Percentiles rank a stretch among this genome's conserved stretches.
phyloP scores from a whole-genome alignment of 768 basidiomycete genomes.

The Suillus ampliporus region DNA sequence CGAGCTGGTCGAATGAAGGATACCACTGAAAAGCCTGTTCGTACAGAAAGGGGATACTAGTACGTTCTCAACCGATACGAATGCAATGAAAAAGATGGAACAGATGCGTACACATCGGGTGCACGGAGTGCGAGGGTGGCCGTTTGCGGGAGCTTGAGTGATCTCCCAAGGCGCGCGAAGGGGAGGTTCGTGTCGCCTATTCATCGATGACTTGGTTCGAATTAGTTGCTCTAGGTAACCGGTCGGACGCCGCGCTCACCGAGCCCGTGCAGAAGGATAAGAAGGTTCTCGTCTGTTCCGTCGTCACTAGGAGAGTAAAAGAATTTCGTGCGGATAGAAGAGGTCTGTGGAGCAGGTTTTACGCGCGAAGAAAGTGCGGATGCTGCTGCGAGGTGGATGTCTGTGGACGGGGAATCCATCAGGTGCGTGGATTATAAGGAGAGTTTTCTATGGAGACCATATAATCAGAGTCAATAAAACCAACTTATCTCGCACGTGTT shows the following conservation, averaged over 20 bases:
- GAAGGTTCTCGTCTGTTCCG: conserved; percentile 84
- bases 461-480: no score
- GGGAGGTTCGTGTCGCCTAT: conserved; percentile 83
- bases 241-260: conserved; percentile 50
- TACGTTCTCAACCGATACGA: conserved; percentile 5
- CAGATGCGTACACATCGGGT: conserved; percentile 66
- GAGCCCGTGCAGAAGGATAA: conserved; percentile 85
- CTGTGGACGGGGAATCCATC: background rate
- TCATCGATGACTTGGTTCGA: conserved; percentile 3
- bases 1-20: conserved; percentile 77
- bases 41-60: conserved; percentile 78
- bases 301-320: conserved; percentile 77
- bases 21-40: conserved; percentile 90
- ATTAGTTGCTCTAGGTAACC: conserved; percentile 7
- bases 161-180: conserved; percentile 74
- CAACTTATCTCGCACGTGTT: no score
- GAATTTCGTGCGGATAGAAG: conserved; percentile 60
- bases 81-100: background rate
- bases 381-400: conserved; percentile 23
- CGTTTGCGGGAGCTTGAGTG: conserved; percentile 88
- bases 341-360: conserved; percentile 56
- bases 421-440: conserved; percentile 10
- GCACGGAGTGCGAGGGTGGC: conserved; percentile 83
- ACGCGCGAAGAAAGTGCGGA: conserved; percentile 33
- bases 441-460: no score